A percentile compares a stretch with the other conserved stretches of the same genome.
These are phyloP conservation scores for Ophiorrhiza pumila DNA, from an alignment of 257 asterid species.

Conservation along the genomic window DNA sequence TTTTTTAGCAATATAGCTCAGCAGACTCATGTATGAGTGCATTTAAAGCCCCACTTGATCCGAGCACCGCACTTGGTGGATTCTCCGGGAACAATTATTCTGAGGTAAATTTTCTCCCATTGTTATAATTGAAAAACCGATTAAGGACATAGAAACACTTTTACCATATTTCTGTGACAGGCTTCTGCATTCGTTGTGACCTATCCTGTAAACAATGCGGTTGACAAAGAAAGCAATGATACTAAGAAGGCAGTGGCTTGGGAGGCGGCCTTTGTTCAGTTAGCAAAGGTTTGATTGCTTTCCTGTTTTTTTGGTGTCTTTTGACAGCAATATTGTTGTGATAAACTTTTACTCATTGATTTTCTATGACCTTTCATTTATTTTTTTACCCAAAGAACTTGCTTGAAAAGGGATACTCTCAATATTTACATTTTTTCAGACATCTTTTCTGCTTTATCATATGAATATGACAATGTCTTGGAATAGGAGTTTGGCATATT, in stretches of 20 bases:
- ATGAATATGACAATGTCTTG: not conserved
- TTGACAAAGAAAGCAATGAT: constrained; percentile 68
- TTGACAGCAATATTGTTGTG: constrained; percentile 5
- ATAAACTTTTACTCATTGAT: not conserved
- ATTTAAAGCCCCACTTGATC: constrained; percentile 95
- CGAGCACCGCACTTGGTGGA: constrained; percentile 96
- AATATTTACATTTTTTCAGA: not conserved
- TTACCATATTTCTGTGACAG: constrained; percentile 40
- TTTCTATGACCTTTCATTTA: no score
- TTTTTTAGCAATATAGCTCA: constrained; percentile 75
- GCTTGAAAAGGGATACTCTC: not conserved
- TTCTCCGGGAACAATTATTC: constrained; percentile 80
- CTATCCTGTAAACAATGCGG: constrained; percentile 91
- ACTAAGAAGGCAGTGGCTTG: constrained; percentile 84
- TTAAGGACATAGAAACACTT: constrained; percentile 10
- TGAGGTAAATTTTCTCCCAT: constrained; percentile 50
- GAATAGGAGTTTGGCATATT: not conserved
- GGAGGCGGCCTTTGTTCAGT: constrained; percentile 96
- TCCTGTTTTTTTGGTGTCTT: constrained; percentile 14
- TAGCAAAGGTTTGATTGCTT: constrained; percentile 61
- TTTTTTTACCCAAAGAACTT: not conserved
- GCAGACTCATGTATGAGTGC: constrained; percentile 86
- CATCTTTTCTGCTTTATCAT: not conserved
- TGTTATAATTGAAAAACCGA: constrained; percentile 1
- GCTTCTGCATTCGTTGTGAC: constrained; percentile 94